phyloP scores from a whole-genome alignment of 352 stramenopile species.

The Phytophthora megakarya region DNA sequence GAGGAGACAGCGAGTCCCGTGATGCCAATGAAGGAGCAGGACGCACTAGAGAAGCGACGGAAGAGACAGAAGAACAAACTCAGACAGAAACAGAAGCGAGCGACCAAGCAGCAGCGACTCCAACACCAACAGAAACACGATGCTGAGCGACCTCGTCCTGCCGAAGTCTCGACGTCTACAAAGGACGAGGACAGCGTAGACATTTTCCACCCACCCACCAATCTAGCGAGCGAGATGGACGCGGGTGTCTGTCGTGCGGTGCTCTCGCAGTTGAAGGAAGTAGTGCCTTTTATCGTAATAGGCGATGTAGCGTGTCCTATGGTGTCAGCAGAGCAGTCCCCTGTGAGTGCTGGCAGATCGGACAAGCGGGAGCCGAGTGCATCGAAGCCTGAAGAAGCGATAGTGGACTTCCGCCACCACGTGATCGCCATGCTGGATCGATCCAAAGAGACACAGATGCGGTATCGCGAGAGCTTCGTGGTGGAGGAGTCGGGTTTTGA shows the following conservation, averaged over 20 bases:
- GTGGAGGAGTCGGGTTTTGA: conserved; percentile 59
- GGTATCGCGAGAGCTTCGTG: conserved; percentile 56
- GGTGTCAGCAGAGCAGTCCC: conserved; percentile 27
- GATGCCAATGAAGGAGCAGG: conserved; percentile 23
- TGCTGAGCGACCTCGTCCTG: conserved; percentile 1
- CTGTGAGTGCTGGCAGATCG: neutral
- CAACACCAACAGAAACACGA: conserved; percentile 25
- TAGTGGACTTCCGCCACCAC: conserved; percentile 55
- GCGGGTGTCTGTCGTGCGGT: conserved; percentile 55
- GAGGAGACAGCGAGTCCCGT: conserved; percentile 14
- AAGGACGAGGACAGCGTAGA: conserved; percentile 27
- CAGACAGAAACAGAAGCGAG: conserved; percentile 31
- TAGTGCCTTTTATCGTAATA: conserved; percentile 57
- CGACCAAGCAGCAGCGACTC: conserved; percentile 24
- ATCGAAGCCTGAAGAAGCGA: conserved; percentile 17
- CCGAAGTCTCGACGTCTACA: conserved; percentile 7
- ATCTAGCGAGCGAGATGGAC: conserved; percentile 51
- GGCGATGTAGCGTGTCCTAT: conserved; percentile 65
- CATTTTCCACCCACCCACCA: conserved; percentile 50
- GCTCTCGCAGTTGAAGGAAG: conserved; percentile 58
- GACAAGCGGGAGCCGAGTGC: conserved; percentile 11
- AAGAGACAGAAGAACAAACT: conserved; percentile 41
- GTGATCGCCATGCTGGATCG: conserved; percentile 58
- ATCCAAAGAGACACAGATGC: conserved; percentile 50
- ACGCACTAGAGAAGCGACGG: conserved; percentile 22